These are phyloP conservation scores for Vachellia collinsii DNA, from an alignment of 306 rosid genomes.

Conservation along the genomic window DNA sequence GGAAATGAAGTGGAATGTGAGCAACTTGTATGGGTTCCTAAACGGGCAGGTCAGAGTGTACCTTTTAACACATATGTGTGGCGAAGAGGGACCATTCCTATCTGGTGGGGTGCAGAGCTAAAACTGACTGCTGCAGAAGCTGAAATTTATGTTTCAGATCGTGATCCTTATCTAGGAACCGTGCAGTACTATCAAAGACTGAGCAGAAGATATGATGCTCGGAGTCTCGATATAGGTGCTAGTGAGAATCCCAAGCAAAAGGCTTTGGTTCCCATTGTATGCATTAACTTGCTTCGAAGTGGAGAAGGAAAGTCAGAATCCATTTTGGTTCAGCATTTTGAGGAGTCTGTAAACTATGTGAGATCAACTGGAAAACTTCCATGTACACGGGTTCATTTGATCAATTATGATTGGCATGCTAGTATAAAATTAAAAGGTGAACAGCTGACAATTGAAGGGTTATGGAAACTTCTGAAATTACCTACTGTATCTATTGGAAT, in stretches of 20 bases:
- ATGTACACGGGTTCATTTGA: constrained; percentile 68
- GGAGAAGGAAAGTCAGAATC: constrained; percentile 96
- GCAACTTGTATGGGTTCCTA: constrained; percentile 96
- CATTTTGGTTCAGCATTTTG: constrained; percentile 92
- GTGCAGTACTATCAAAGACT: constrained; percentile 80
- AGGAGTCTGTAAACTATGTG: constrained; percentile 74
- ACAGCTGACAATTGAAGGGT: constrained; percentile 89
- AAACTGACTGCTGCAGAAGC: constrained; percentile 98
- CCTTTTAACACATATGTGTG: constrained; percentile 88
- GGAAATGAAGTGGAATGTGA: constrained; percentile 99
- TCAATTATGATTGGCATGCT: constrained; percentile 98
- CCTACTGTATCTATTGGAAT: constrained; percentile 78
- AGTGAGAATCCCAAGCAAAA: constrained; percentile 62
- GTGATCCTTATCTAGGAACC: constrained; percentile 90
- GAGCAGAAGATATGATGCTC: constrained; percentile 85
- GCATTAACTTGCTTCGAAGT: constrained; percentile 87
- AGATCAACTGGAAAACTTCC: constrained; percentile 83
- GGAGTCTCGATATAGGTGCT: constrained; percentile 53
- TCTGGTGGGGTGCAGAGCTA: constrained; percentile 99
- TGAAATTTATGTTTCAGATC: constrained; percentile 90
- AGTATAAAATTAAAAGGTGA: constrained; percentile 85
- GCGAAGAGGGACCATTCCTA: constrained; percentile 99
- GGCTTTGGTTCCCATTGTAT: constrained; percentile 83
- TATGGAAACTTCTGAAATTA: constrained; percentile 86
- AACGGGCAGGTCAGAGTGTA: constrained; percentile 78